Base-by-base conservation (phyloP, 169 alveolate species). In the Eimeria falciformis region DNA sequence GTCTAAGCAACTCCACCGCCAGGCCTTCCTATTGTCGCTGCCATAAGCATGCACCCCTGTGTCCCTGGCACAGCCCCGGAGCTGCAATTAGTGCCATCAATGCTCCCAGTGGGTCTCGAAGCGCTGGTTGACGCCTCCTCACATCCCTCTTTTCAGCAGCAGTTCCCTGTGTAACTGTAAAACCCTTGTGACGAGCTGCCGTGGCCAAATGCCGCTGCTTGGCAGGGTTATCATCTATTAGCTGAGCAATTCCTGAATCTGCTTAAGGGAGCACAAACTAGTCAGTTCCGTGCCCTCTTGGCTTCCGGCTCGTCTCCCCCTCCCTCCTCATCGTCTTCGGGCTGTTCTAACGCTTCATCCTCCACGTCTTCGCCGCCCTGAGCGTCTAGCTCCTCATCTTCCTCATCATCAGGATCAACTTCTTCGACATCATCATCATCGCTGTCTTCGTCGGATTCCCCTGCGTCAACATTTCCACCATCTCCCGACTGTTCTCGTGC, bases 251-350 rank as follows among this genome's bases (percentile, higher is more conserved):
- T n/a, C n/a, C n/a, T n/a, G n/a, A n/a, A n/a, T n/a, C n/a, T n/a
- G n/a, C n/a, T n/a, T n/a, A n/a, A n/a, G n/a, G n/a, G n/a, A n/a
- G 37, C 14, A 14, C 73, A 62, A 62, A 17, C 43, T 5, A 23
- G 40, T 77, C 86, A 77, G 21, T 37, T 46, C n/a, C 86, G 86
- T 23, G 86, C 86, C n/a, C 86, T 53, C n/a, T 77, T 77, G 68
- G 69, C 47, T 17, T 46, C 46, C 12, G 86, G 86, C 37, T 46
- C 86, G 5, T 46, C 68, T 7, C 7, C 62, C 14, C 29, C 66
- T 2, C 21, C n/a, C 58, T 43, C 86, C 33, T 46, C 86, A 21
- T 77, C 86, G 7, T 77, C 86, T 46, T 77, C 86, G 9, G 21
- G 58, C 18, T 77, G 11, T 18, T 77, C 86, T n/a, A 55, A 71